A percentile compares a stretch with the other conserved stretches of the same genome.
phyloP scores from a whole-genome alignment of 352 stramenopile genomes.

The Elongisporangium senticosum region DNA sequence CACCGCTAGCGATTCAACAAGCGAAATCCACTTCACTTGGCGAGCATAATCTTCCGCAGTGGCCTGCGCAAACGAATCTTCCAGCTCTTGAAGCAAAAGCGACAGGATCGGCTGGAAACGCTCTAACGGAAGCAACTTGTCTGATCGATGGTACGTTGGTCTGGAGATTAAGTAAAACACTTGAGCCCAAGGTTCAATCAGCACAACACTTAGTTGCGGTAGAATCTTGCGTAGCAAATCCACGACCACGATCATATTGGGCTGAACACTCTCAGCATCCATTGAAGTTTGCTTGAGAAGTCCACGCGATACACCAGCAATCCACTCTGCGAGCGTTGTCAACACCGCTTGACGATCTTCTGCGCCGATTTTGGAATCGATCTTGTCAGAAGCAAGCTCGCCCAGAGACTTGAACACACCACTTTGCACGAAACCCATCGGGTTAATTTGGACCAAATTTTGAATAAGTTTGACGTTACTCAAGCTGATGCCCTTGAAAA shows the following conservation, averaged over 20 bases:
- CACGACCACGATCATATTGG: conserved; percentile 17
- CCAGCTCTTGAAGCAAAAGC: conserved; percentile 43
- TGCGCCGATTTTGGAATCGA: conserved; percentile 29
- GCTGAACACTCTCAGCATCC: conserved; percentile 10
- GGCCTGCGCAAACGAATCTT: conserved; percentile 49
- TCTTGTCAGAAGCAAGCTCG: conserved; percentile 29
- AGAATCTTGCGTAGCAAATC: conserved; percentile 36
- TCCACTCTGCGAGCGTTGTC: conserved; percentile 50
- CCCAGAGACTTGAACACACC: conserved; percentile 17
- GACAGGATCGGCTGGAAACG: conserved; percentile 16
- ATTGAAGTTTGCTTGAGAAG: conserved; percentile 21
- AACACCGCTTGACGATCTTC: conserved; percentile 62
- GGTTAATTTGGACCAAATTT: conserved; percentile 39
- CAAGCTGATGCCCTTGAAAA: conserved; percentile 29
- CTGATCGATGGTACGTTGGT: conserved; percentile 17
- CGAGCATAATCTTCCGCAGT: conserved; percentile 61
- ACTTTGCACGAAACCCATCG: conserved; percentile 22
- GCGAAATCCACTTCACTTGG: conserved; percentile 67
- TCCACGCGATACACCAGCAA: conserved; percentile 34
- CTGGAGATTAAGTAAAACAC: conserved; percentile 46
- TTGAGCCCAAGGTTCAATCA: conserved; percentile 50
- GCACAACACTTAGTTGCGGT: conserved; percentile 48
- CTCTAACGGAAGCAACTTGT: conserved; percentile 8
- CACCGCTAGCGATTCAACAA: conserved; percentile 46
- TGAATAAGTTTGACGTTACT: conserved; percentile 39